A percentile compares a stretch with the other conserved stretches of the same genome.
Conservation (phyloP, 176 grass and related monocot genomes). For the Saccharum spontaneum region DNA sequence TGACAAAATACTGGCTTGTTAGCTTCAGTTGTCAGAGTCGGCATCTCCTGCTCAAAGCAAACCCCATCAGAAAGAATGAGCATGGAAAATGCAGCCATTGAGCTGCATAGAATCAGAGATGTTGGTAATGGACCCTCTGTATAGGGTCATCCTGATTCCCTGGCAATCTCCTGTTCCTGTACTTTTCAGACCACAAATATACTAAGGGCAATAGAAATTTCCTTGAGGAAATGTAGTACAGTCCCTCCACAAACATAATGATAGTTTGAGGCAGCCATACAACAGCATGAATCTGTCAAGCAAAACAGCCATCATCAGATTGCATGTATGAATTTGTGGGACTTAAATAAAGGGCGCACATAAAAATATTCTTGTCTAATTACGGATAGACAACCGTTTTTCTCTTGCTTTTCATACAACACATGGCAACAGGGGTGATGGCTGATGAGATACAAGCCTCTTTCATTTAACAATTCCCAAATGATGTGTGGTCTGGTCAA, state of each 20-base stretch:
- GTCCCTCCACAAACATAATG: background rate
- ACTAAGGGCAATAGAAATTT: too few relatives aligned
- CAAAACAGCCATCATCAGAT: constrained; percentile 12
- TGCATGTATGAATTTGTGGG: background rate
- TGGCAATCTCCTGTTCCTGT: too few relatives aligned
- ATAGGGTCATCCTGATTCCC: too few relatives aligned
- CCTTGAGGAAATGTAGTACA: too few relatives aligned
- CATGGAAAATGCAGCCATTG: too few relatives aligned
- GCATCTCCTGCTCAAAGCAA: background rate
- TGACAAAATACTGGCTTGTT: background rate
- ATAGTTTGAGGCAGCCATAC: background rate
- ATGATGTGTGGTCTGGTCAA: background rate
- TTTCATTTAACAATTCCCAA: background rate
- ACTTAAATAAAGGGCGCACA: background rate
- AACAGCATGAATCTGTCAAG: background rate
- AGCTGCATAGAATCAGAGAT: constrained; percentile 32
- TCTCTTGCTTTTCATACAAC: constrained; percentile 26
- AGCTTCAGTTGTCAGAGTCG: constrained; percentile 15
- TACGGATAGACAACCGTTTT: background rate
- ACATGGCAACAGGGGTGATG: background rate
- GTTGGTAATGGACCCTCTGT: too few relatives aligned
- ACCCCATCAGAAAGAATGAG: too few relatives aligned
- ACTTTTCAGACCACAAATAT: too few relatives aligned
- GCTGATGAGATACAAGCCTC: constrained; percentile 6
- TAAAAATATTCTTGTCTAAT: background rate